These are phyloP conservation scores for Ophiostoma australiae DNA, from an alignment of 2,329 filamentous ascomycete species.

Conservation along the genomic window DNA sequence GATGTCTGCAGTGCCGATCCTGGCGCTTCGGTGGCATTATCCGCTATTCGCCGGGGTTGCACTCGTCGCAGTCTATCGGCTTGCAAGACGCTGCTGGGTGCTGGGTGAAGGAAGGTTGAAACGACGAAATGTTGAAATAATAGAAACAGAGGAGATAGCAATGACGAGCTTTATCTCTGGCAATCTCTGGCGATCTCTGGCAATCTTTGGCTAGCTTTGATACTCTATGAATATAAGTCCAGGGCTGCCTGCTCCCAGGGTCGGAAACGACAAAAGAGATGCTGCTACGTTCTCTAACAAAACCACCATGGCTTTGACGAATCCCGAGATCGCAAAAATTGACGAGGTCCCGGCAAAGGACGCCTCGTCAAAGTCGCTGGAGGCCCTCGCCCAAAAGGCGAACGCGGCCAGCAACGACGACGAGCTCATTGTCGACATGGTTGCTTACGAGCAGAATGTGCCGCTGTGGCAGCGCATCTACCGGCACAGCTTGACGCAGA, in stretches of 20 bases:
- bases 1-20: neutral
- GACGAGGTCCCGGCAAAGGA: neutral
- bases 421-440: neutral
- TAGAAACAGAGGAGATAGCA: neutral
- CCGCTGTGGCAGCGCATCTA: constrained; percentile 3
- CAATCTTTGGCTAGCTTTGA: too few relatives aligned
- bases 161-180: neutral
- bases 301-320: neutral
- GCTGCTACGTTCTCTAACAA: neutral
- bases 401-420: neutral
- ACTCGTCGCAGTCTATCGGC: neutral
- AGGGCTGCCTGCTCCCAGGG: neutral
- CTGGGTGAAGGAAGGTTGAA: neutral
- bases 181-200: neutral
- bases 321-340: neutral
- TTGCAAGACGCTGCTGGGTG: neutral
- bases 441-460: neutral
- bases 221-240: neutral
- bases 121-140: neutral
- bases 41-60: neutral
- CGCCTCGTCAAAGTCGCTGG: neutral
- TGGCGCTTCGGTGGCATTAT: neutral
- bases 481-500: constrained; percentile 7
- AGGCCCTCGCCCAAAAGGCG: neutral
- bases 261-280: too few relatives aligned